Evolutionary conservation across 2,329 filamentous ascomycete species (phyloP), one percentile per base, ranked within the genome.

Genomic region (Ophiocordyceps polyrhachis-furcata): DNA sequence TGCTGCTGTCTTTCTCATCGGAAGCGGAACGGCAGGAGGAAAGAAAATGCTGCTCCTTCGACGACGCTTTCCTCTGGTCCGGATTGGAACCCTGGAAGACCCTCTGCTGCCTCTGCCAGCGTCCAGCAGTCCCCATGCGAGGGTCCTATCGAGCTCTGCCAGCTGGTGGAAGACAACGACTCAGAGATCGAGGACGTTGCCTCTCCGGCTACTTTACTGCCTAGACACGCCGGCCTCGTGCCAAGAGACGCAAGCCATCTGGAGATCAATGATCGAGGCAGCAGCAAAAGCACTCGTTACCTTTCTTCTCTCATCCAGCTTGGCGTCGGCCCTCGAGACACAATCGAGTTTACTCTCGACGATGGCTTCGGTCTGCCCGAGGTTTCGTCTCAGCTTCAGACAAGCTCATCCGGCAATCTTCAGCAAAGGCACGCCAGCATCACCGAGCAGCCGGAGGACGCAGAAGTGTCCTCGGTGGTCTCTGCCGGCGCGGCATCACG

Each of bases 191-290:
- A 67, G n/a, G 59, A 61, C 12, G 63, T 47, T 20, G 47, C 46
- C 23, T 40, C 38, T 14, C 45, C 46, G 3, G 35, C 47, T 5
- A 45, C 59, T 25, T 56, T 76, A 29, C 67, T 73, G 40, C 68
- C 71, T 44, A 64, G 72, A 25, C 65, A 73, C 50, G 73, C 71
- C 25, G 73, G 77, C 50, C 56, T 78, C 45, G 17, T 38, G n/a
- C 17, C n/a, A 12, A 38, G 9, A 19, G 35, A 38, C 32, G 14
- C 32, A 2, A 37, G 32, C n/a, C 35, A 38, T 38, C 35, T 38
- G 9, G 35, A 38, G 35, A 38, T n/a, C 35, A 38, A 19, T n/a
- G 61, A 64, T 17, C 56, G 60, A 17, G 46, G 50, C 1, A 60
- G 54, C 38, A 53, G 54, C 5, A 49, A 51, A 19, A 56, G 50